These are phyloP conservation scores for Cladophialophora immunda DNA, from an alignment of 2,329 filamentous ascomycete species.

Conservation along the genomic window DNA sequence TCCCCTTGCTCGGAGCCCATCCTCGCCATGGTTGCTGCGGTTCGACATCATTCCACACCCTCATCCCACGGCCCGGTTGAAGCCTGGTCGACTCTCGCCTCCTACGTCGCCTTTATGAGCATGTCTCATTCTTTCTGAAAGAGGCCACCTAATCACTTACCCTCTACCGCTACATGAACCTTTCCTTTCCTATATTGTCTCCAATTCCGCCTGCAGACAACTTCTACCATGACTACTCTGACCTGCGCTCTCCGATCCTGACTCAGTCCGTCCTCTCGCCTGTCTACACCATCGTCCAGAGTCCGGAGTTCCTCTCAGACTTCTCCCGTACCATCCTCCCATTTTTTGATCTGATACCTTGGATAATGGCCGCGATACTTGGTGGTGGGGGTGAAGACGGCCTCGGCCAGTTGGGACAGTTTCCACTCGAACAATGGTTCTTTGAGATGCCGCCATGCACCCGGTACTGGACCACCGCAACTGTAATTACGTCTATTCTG, in stretches of 20 bases:
- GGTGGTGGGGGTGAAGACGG: constrained; percentile 35
- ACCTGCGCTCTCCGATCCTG: constrained; percentile 32
- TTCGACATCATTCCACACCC: constrained; percentile 29
- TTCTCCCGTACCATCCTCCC: constrained; percentile 31
- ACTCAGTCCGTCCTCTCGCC: constrained; percentile 31
- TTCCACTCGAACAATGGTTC: constrained; percentile 97
- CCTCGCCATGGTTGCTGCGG: background rate
- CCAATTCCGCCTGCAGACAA: constrained; percentile 29
- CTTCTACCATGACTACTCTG: constrained; percentile 32
- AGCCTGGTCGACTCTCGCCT: background rate
- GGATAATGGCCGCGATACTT: constrained; percentile 36
- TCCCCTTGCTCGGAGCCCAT: background rate
- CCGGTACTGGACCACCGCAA: constrained; percentile 95
- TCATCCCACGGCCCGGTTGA: background rate
- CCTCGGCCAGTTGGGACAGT: constrained; percentile 58
- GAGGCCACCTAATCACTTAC: constrained; percentile 31
- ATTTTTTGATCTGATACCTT: constrained; percentile 30
- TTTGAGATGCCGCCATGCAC: constrained; percentile 98
- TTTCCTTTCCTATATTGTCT: constrained; percentile 30
- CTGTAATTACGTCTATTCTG: constrained; percentile 83
- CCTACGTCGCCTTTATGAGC: constrained; percentile 1
- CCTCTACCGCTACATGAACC: constrained; percentile 29
- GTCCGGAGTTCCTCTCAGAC: constrained; percentile 30
- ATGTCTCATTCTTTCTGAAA: constrained; percentile 19
- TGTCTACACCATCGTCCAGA: constrained; percentile 30